Evolutionary conservation across 2,329 filamentous ascomycete species (phyloP).

Genomic region (Ascochyta fabae): DNA sequence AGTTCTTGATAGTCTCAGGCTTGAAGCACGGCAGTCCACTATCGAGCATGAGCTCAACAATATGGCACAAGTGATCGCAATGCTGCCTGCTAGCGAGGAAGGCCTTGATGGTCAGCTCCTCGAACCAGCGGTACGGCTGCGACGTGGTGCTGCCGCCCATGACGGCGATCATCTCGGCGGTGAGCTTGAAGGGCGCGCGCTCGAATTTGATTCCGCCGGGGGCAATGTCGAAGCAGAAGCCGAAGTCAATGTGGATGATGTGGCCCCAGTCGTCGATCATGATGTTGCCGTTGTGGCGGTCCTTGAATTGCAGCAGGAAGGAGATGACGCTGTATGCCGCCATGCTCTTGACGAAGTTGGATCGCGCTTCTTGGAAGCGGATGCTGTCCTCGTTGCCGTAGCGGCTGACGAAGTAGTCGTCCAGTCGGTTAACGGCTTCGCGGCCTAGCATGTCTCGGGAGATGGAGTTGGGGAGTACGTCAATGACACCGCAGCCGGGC

Average conservation of each 20-base stretch:
- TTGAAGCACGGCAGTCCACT: conserved; percentile 97
- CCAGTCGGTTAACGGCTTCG: conserved; percentile 95
- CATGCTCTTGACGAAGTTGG: conserved; percentile 99
- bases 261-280: conserved; percentile 98
- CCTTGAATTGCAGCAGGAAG: conserved; percentile 97
- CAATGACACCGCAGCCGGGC: conserved; percentile 96
- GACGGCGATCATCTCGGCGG: conserved; percentile 96
- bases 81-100: conserved; percentile 89
- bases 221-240: conserved; percentile 99
- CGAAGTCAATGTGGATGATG: conserved; percentile 98
- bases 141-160: conserved; percentile 86
- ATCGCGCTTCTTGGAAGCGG: conserved; percentile 91
- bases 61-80: conserved; percentile 84
- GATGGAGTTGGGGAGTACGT: conserved; percentile 96
- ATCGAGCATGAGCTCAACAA: conserved; percentile 94
- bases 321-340: conserved; percentile 97
- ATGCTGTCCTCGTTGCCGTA: conserved; percentile 97
- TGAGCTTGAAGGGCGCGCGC: conserved; percentile 97
- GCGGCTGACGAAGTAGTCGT: conserved; percentile 97
- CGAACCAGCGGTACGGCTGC: conserved; percentile 93
- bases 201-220: conserved; percentile 98
- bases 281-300: conserved; percentile 98
- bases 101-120: conserved; percentile 93
- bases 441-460: conserved; percentile 98
- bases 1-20: conserved; percentile 90